Conservation (phyloP, 2,329 filamentous ascomycete species). For the Trichoderma sp. region DNA sequence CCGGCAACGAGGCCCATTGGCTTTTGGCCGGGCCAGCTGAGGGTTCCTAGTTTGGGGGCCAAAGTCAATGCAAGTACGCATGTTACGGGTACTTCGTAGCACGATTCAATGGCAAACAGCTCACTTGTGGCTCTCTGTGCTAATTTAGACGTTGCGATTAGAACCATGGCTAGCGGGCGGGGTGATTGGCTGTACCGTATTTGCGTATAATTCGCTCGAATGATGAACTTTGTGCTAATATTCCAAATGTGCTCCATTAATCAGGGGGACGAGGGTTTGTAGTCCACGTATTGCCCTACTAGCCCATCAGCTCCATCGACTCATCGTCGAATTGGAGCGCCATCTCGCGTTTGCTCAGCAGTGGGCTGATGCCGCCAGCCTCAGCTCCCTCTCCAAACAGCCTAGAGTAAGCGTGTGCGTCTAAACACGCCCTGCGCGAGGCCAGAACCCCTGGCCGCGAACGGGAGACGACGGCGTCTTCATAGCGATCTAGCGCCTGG, state of each 20-base stretch:
- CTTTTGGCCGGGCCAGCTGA: neutral
- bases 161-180: neutral
- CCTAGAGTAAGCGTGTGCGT: slow-evolving; percentile 55
- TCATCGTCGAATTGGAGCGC: slow-evolving; percentile 40
- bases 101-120: neutral
- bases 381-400: slow-evolving; percentile 38
- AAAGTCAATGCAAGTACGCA: neutral
- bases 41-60: neutral
- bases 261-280: neutral
- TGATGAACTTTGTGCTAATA: neutral
- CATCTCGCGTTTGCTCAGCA: slow-evolving; percentile 46
- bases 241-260: neutral
- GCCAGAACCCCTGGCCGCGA: slow-evolving; percentile 52
- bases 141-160: neutral
- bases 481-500: slow-evolving; percentile 46
- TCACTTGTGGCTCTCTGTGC: neutral
- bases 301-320: slow-evolving; percentile 11
- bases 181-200: neutral
- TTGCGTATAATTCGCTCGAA: neutral
- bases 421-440: slow-evolving; percentile 57
- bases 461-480: slow-evolving; percentile 49
- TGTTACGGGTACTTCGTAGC: neutral
- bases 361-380: slow-evolving; percentile 38
- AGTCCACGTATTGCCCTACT: neutral
- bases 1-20: slow-evolving; percentile 19